Evolutionary conservation across 192 early-diverging fungal species (phyloP), one percentile per base, ranked within the genome.

Genomic region (Coemansia sp.): DNA sequence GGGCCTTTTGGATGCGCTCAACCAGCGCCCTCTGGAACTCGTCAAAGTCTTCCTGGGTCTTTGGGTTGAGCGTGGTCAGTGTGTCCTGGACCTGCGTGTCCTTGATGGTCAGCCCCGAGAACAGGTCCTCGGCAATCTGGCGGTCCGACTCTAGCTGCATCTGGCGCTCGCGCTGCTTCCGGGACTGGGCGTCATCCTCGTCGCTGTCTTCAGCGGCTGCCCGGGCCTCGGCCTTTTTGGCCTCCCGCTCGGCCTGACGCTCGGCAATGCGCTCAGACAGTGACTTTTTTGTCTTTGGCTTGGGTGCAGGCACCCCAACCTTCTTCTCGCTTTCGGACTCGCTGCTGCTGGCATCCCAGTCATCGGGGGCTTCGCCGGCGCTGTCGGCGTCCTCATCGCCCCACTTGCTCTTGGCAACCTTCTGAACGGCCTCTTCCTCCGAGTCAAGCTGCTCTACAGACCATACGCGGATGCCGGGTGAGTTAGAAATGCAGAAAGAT

Each of bases 1-100:
- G 54, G 41, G 76, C 56, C 58, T 80, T 78, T 42, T 68, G 55
- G 54, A 90, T 85, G 17, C 79, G 59, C 15, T 79, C 81, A 23
- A 85, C 75, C 39, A 90, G 64, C n/a, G 81, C 64, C 38, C 72
- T 81, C 5, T 65, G 73, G 56, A 83, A 83, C 55, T 83, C 74
- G 43, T 82, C 82, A 61, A 87, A 89, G 26, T 89, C 81, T 6
- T 81, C 84, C 65, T 83, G 82, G 22, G 82, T 82, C 59, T 81
- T 80, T 5, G 85, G 87, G 56, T 81, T 79, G 32, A 82, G 55
- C 9, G 54, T 64, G 28, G 72, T 58, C 50, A 84, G 55, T 5
- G 52, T 47, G 17, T 40, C 55, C 21, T 45, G 50, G 15, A 46
- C 43, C 52, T 61, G 25, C 15, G 49, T 34, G 28, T 78, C 81